These are phyloP conservation scores for Perilla frutescens DNA, from an alignment of 257 asterid species.

Conservation along the genomic window DNA sequence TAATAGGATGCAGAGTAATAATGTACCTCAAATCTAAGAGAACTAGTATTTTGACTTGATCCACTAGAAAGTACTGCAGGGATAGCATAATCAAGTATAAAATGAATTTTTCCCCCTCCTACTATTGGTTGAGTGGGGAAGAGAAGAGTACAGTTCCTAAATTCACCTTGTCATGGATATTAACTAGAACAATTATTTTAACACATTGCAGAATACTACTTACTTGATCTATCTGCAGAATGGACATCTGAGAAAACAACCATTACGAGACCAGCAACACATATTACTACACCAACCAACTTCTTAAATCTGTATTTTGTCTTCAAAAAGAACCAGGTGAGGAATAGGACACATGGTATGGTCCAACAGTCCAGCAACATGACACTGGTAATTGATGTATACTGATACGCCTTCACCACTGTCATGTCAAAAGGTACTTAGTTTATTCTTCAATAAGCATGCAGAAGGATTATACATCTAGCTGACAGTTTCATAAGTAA, in stretches of 20 bases:
- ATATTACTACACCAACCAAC: conserved; percentile 69
- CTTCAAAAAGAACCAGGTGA: conserved; percentile 92
- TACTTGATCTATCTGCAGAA: conserved; percentile 82
- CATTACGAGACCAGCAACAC: conserved; percentile 78
- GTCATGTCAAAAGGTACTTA: conserved; percentile 35
- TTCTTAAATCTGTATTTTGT: conserved; percentile 74
- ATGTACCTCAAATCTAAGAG: not conserved
- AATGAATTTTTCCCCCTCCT: not conserved
- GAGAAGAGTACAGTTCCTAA: not conserved
- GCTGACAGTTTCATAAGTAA: not conserved
- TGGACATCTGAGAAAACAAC: conserved; percentile 94
- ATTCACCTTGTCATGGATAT: not conserved
- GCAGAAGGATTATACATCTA: not conserved
- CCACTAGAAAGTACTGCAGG: not conserved
- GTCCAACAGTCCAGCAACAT: conserved; percentile 99
- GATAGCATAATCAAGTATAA: not conserved
- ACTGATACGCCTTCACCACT: conserved; percentile 98
- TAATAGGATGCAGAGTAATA: not conserved
- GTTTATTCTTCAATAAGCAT: conserved; percentile 17
- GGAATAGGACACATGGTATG: conserved; percentile 85
- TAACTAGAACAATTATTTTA: not conserved
- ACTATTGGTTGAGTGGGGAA: not conserved
- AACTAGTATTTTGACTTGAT: not conserved
- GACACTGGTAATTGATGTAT: conserved; percentile 89
- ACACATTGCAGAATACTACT: conserved; percentile 33